Percentiles rank a stretch among this genome's conserved stretches.
Evolutionary conservation across 2,329 filamentous ascomycete genomes (phyloP).

Genomic region (Aspergillaceae sp.): DNA sequence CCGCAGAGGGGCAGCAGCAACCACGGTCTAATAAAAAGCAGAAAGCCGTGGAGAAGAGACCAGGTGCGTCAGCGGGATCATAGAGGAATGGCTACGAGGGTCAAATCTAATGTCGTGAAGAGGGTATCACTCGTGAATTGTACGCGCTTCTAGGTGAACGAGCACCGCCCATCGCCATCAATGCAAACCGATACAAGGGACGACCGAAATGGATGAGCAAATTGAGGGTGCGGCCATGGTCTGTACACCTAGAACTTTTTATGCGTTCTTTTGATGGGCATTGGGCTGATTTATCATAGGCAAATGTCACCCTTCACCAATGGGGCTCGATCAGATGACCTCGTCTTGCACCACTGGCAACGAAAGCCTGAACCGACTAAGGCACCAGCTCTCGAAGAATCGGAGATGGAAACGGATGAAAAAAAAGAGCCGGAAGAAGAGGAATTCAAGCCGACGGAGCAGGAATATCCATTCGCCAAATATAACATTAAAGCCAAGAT

Average conservation of each 20-base stretch:
- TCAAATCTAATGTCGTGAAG: constrained; percentile 13
- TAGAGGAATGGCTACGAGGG: no score
- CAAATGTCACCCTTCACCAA: constrained; percentile 65
- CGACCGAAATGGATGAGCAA: constrained; percentile 41
- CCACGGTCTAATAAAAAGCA: constrained; percentile 64
- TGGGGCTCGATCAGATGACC: constrained; percentile 61
- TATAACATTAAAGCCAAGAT: constrained; percentile 76
- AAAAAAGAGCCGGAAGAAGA: constrained; percentile 33
- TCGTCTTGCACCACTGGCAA: constrained; percentile 74
- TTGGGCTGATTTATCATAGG: constrained; percentile 48
- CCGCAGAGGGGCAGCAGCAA: constrained; percentile 45
- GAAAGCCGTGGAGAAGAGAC: constrained; percentile 53
- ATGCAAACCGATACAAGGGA: constrained; percentile 46
- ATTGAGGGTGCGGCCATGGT: constrained; percentile 37
- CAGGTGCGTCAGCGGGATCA: constrained; percentile 34
- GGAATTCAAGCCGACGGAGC: constrained; percentile 29
- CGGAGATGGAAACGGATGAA: constrained; percentile 29
- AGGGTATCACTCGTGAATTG: constrained; percentile 44
- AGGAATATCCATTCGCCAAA: constrained; percentile 62
- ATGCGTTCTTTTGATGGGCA: not conserved
- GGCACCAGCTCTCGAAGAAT: constrained; percentile 28
- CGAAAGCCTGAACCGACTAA: constrained; percentile 48
- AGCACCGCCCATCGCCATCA: constrained; percentile 45
- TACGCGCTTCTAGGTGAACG: constrained; percentile 44
- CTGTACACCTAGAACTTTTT: constrained; percentile 24